phyloP scores from a whole-genome alignment of 176 grass and related monocot species.

The Musa troglodytarum region DNA sequence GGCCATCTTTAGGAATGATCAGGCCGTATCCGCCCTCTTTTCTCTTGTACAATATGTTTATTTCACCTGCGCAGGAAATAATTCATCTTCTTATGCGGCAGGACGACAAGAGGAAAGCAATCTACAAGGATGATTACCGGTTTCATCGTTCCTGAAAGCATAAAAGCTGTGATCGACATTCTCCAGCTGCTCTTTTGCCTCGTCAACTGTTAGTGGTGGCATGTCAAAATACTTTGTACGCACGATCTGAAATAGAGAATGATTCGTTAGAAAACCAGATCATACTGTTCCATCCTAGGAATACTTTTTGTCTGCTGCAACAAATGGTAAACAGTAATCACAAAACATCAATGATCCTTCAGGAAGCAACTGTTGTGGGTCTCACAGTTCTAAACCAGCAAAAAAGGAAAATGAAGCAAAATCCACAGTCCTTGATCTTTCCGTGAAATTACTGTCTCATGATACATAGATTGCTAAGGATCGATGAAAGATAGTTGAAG shows the following conservation, averaged over 20 bases:
- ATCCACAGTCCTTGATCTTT: too few relatives aligned
- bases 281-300: too few relatives aligned
- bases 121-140: constrained; percentile 22
- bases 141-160: constrained; percentile 76
- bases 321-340: too few relatives aligned
- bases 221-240: constrained; percentile 93
- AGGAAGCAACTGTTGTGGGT: too few relatives aligned
- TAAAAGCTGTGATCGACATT: constrained; percentile 81
- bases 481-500: too few relatives aligned
- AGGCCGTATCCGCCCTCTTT: constrained; percentile 59
- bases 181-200: constrained; percentile 72
- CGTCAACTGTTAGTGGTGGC: constrained; percentile 79
- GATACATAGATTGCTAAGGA: too few relatives aligned
- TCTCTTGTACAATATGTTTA: constrained; percentile 92
- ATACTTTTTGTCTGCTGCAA: too few relatives aligned
- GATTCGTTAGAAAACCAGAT: neutral
- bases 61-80: constrained; percentile 31
- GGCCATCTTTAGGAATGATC: constrained; percentile 76
- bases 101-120: neutral
- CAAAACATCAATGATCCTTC: too few relatives aligned
- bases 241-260: constrained; percentile 47
- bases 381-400: too few relatives aligned
- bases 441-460: too few relatives aligned
- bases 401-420: too few relatives aligned
- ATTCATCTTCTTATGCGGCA: neutral